phyloP scores from a whole-genome alignment of 1,139 yeast genomes.

The Meyerozyma sp. region DNA sequence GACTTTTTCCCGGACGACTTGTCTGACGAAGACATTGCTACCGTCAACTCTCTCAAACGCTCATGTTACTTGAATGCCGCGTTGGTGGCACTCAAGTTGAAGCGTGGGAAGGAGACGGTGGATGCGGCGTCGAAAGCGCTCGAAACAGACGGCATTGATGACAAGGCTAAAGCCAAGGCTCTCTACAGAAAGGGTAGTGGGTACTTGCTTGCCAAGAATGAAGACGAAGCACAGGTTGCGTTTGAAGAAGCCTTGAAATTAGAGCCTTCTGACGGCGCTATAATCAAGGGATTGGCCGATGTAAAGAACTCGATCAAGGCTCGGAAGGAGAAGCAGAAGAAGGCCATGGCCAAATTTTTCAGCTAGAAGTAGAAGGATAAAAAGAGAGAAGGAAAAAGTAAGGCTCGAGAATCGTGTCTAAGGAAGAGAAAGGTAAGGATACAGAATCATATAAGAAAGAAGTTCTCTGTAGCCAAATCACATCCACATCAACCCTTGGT shows the following conservation, averaged over 20 bases:
- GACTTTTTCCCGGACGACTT: slow-evolving; percentile 76
- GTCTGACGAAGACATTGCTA: slow-evolving; percentile 43
- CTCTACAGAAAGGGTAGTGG: slow-evolving; percentile 83
- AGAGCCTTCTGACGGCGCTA: slow-evolving; percentile 74
- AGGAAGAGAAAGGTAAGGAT: no score
- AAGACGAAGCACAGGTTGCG: slow-evolving; percentile 63
- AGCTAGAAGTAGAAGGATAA: neutral
- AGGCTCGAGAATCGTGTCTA: no score
- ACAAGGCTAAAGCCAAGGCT: slow-evolving; percentile 75
- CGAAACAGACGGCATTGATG: slow-evolving; percentile 56
- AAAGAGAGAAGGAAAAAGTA: no score
- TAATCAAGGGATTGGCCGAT: slow-evolving; percentile 59
- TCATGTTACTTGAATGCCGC: slow-evolving; percentile 70
- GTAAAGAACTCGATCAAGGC: slow-evolving; percentile 49
- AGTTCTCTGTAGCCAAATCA: no score
- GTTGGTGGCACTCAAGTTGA: slow-evolving; percentile 64
- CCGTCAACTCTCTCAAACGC: slow-evolving; percentile 50
- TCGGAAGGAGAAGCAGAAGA: slow-evolving; percentile 68
- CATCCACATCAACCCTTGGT: no score
- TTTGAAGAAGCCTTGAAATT: slow-evolving; percentile 61
- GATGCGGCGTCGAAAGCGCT: slow-evolving; percentile 63
- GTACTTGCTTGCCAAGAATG: slow-evolving; percentile 56
- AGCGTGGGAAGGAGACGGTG: slow-evolving; percentile 52
- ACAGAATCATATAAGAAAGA: no score
- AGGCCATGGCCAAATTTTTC: slow-evolving; percentile 83